Percentiles rank a stretch among this genome's conserved stretches.
These are phyloP conservation scores for Cyberlindnera galapagoensis DNA, from an alignment of 805 yeast species.

Conservation along the genomic window DNA sequence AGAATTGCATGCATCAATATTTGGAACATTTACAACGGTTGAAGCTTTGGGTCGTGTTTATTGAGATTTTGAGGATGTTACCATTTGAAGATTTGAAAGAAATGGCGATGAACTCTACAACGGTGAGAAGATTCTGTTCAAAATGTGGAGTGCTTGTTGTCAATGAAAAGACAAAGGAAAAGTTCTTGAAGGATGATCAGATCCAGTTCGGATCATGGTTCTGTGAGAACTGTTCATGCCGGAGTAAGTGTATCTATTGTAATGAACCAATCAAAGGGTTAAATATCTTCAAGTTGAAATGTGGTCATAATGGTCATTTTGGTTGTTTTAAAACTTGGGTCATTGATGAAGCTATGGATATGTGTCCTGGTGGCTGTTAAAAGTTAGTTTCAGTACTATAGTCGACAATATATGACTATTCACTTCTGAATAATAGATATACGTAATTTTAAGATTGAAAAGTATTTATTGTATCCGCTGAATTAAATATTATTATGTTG, in stretches of 20 bases:
- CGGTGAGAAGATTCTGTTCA: slow-evolving; percentile 53
- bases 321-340: slow-evolving; percentile 80
- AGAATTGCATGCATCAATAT: slow-evolving; percentile 53
- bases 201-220: slow-evolving; percentile 71
- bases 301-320: slow-evolving; percentile 88
- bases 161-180: slow-evolving; percentile 49
- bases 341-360: slow-evolving; percentile 49
- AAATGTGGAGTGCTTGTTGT: slow-evolving; percentile 52
- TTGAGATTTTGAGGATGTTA: slow-evolving; percentile 38
- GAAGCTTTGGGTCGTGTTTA: slow-evolving; percentile 50
- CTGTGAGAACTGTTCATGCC: slow-evolving; percentile 64
- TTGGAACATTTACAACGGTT: slow-evolving; percentile 45
- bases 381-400: neutral
- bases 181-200: slow-evolving; percentile 24
- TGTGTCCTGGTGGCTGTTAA: slow-evolving; percentile 68
- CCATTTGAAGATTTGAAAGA: slow-evolving; percentile 24
- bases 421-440: too few species aligned
- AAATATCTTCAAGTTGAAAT: slow-evolving; percentile 49
- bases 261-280: slow-evolving; percentile 71
- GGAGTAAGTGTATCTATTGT: slow-evolving; percentile 57
- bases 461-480: too few species aligned
- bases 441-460: too few species aligned
- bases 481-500: neutral
- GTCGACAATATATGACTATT: too few species aligned
- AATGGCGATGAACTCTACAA: slow-evolving; percentile 23